Evolutionary conservation across 1,139 yeast species (phyloP).

Genomic region (Chernovozyma sophiae-reginae): DNA sequence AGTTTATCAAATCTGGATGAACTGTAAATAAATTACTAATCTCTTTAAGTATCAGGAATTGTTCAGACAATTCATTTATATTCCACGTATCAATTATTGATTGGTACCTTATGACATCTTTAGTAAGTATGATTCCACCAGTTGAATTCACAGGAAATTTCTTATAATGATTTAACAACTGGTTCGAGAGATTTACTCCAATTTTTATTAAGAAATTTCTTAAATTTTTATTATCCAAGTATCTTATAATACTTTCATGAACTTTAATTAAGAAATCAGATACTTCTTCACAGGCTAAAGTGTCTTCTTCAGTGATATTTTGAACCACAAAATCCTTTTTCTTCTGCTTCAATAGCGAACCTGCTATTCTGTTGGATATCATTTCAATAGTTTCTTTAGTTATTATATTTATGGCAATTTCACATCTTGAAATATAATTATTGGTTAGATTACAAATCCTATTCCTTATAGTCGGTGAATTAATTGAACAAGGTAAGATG

Average conservation of each 20-base stretch:
- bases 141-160: constrained; percentile 72
- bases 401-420: constrained; percentile 64
- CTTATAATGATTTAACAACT: constrained; percentile 69
- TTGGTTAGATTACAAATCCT: constrained; percentile 65
- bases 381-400: constrained; percentile 55
- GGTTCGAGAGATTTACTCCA: constrained; percentile 57
- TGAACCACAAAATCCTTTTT: constrained; percentile 35
- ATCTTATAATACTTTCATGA: constrained; percentile 27
- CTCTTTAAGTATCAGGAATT: constrained; percentile 71
- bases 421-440: constrained; percentile 63
- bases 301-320: constrained; percentile 54
- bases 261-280: constrained; percentile 50
- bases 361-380: constrained; percentile 42
- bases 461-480: constrained; percentile 57
- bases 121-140: constrained; percentile 83
- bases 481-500: constrained; percentile 66
- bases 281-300: constrained; percentile 64
- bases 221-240: constrained; percentile 53
- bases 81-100: constrained; percentile 70
- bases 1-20: constrained; percentile 61
- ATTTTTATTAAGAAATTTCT: constrained; percentile 51
- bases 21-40: constrained; percentile 84
- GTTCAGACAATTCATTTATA: constrained; percentile 59
- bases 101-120: constrained; percentile 79
- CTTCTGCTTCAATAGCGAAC: constrained; percentile 45